phyloP scores from a whole-genome alignment of 176 grass and related monocot species.

The Phyllostachys edulis region DNA sequence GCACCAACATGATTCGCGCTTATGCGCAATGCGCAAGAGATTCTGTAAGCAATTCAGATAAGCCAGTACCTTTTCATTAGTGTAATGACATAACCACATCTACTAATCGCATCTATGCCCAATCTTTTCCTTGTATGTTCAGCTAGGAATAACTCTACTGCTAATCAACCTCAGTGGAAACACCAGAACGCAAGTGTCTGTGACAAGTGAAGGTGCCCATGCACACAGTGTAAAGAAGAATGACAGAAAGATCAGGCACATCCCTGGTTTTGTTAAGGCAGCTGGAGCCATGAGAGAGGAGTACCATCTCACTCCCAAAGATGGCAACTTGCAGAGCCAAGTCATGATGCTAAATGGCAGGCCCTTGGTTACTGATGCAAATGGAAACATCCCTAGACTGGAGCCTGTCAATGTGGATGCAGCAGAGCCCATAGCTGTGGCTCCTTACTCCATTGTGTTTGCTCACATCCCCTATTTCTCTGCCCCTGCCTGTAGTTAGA shows the following conservation, averaged over 20 bases:
- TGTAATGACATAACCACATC: background rate
- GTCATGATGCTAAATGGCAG: conserved; percentile 66
- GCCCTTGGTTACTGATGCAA: conserved; percentile 43
- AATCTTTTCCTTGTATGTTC: background rate
- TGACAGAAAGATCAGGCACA: conserved; percentile 4
- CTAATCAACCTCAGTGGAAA: conserved; percentile 83
- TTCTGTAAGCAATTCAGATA: conserved; percentile 45
- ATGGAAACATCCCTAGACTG: conserved; percentile 52
- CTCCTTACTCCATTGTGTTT: conserved; percentile 61
- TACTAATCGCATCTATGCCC: background rate
- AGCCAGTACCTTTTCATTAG: background rate
- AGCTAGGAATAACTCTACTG: conserved; percentile 79
- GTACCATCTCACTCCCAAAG: conserved; percentile 58
- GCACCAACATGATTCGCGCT: conserved; percentile 57
- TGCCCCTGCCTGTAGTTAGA: conserved; percentile 49
- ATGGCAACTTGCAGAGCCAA: conserved; percentile 64
- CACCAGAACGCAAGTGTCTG: conserved; percentile 37
- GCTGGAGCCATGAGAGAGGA: conserved; percentile 47
- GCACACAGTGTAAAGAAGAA: background rate
- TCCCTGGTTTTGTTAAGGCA: background rate
- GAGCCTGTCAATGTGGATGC: conserved; percentile 34
- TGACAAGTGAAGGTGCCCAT: conserved; percentile 1
- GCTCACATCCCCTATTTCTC: conserved; percentile 44
- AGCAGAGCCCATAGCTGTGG: conserved; percentile 36
- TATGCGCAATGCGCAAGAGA: conserved; percentile 65